Base-by-base conservation (phyloP, 2,329 filamentous ascomycete genomes). In the Fusarium agapanthi region DNA sequence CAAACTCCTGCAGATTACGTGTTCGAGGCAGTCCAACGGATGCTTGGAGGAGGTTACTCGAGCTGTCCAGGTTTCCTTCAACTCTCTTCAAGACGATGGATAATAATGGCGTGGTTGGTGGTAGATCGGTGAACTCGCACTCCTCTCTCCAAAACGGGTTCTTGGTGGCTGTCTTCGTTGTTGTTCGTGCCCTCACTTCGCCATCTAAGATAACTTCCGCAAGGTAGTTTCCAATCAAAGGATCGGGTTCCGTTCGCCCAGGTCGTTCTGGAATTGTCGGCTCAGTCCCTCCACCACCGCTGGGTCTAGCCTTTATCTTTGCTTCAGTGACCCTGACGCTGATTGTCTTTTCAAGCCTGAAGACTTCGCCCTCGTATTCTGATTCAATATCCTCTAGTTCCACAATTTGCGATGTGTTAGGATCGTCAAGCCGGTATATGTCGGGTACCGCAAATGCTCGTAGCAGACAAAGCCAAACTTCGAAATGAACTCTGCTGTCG, bases 401-500 rank as follows among this genome's bases (percentile, higher is more conserved):
- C 22, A 81, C 80, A 6, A 88, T 79, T 24, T 84, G 82, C 8
- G 83, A 82, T 34, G 80, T 80, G 22, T 83, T 82, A 18, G 84
- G 78, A 15, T 84, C 76, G 44, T 89, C 85, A 22, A 90, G 79
- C 5, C 91, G 93, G 79, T 97, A 98, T 18, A 98, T 87, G 76
- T 98, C 95, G 1, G 96, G 95, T 50, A 97, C 91, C 1, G 95
- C 94, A 80, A 98, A 98, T 1, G 95, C 95, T 70, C 95, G 90
- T 35, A 99, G 82, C 15, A 99, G 85, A 12, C 97, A 95, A 77
- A 97, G 95, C 96, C 96, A 99, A 18, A 98, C 96, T 80, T 99
- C 96, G 77, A 97, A 97, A n/a, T 97, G 86, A 12, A 97, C 90
- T 45, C 95, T 89, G 32, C 90, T 95, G 75, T 98, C 95, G 48